phyloP scores from a whole-genome alignment of 441 rosid genomes.

The Biscutella laevigata region DNA sequence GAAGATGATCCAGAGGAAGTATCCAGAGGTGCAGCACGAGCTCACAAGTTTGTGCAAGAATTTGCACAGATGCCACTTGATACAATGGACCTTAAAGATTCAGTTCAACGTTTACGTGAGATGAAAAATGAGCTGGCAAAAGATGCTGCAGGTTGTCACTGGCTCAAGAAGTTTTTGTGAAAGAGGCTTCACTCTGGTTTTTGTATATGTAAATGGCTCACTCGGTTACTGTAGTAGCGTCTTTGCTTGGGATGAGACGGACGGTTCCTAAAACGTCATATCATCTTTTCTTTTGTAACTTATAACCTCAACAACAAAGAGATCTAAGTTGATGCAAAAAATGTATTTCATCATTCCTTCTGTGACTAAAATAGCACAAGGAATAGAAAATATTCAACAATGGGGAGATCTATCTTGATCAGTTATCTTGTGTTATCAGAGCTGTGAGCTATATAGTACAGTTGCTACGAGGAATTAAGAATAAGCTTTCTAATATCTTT shows the following conservation, averaged over 20 bases:
- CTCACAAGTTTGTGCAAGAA: constrained; percentile 62
- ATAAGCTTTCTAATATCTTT: constrained; percentile 14
- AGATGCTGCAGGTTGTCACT: constrained; percentile 47
- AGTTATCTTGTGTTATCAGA: constrained; percentile 3
- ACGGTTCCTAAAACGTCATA: too few relatives aligned
- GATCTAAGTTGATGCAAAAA: too few relatives aligned
- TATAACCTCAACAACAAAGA: too few relatives aligned
- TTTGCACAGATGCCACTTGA: constrained; percentile 85
- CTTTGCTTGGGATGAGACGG: too few relatives aligned
- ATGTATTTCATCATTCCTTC: too few relatives aligned
- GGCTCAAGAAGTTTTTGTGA: constrained; percentile 70
- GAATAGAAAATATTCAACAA: background rate
- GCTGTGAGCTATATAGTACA: constrained; percentile 9
- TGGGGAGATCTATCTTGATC: background rate
- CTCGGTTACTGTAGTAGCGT: background rate
- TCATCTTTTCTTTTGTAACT: too few relatives aligned
- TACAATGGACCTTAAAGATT: constrained; percentile 71
- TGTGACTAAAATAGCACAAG: too few relatives aligned
- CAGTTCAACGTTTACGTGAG: constrained; percentile 42
- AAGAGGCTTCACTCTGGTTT: background rate
- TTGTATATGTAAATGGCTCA: background rate
- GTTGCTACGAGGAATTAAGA: constrained; percentile 9
- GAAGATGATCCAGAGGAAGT: constrained; percentile 44
- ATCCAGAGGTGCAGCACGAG: constrained; percentile 67
- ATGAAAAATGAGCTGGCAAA: constrained; percentile 59